phyloP scores from a whole-genome alignment of 1,139 yeast genomes.

The Diutina sp. region DNA sequence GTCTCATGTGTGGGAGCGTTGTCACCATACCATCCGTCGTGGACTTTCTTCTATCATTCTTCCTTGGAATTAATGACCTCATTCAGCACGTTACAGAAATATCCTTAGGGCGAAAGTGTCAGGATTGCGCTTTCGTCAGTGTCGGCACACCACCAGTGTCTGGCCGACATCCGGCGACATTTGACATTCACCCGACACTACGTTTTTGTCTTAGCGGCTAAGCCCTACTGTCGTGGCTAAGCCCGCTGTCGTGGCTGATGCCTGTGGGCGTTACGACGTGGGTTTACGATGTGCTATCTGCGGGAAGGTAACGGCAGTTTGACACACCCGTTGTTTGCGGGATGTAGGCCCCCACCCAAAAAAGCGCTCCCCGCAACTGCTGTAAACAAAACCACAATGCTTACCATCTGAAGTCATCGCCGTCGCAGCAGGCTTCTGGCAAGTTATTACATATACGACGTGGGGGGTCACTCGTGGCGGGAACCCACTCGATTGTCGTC shows the following conservation, averaged over 20 bases:
- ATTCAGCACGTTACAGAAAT: no score
- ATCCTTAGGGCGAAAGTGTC: no score
- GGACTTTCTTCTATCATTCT: no score
- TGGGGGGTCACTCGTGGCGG: neutral
- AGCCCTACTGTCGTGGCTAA: neutral
- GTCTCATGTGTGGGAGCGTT: no score
- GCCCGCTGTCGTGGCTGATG: neutral
- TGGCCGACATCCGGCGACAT: no score
- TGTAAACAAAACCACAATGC: neutral
- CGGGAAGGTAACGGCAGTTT: neutral
- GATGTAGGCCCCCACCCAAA: no score
- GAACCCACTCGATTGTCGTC: neutral
- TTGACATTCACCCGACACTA: no score
- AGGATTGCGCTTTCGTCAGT: no score
- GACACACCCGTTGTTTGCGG: no score
- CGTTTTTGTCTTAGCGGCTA: neutral
- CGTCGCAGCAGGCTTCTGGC: neutral
- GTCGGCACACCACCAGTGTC: no score
- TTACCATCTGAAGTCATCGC: neutral
- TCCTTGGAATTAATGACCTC: no score
- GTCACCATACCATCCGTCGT: no score
- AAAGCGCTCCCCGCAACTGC: neutral
- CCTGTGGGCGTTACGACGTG: neutral
- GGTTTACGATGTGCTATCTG: neutral
- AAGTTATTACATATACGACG: neutral